Conservation (phyloP, 371 early-diverging fungal genomes). For the Choanephora cucurbitarum region DNA sequence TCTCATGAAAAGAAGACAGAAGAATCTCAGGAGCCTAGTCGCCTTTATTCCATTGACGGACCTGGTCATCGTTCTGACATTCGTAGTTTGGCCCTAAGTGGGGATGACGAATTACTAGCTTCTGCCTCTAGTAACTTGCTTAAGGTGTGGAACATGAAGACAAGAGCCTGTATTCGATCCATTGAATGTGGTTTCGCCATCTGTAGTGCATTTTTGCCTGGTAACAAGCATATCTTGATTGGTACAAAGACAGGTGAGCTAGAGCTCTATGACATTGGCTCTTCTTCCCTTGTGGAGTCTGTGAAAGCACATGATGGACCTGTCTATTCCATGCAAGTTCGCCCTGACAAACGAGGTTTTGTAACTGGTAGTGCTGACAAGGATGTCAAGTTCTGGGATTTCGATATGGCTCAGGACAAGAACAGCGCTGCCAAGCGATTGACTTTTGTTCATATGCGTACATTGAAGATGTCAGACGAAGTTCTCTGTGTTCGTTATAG, state of each 20-base stretch:
- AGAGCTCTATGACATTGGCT: slow-evolving; percentile 86
- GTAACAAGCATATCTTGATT: slow-evolving; percentile 82
- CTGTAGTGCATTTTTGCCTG: slow-evolving; percentile 89
- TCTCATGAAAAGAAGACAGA: slow-evolving; percentile 52
- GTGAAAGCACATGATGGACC: slow-evolving; percentile 90
- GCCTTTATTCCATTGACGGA: slow-evolving; percentile 71
- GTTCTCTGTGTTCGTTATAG: slow-evolving; percentile 85
- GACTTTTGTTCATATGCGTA: slow-evolving; percentile 83
- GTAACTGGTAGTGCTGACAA: slow-evolving; percentile 94
- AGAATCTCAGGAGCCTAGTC: slow-evolving; percentile 51
- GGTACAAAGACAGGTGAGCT: slow-evolving; percentile 92
- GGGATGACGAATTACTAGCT: slow-evolving; percentile 84
- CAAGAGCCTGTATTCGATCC: slow-evolving; percentile 80
- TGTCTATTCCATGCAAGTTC: slow-evolving; percentile 83
- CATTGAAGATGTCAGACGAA: slow-evolving; percentile 92
- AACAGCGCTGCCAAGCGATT: slow-evolving; percentile 52
- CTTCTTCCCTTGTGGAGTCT: slow-evolving; percentile 77
- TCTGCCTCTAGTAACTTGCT: slow-evolving; percentile 79
- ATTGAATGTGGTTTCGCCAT: slow-evolving; percentile 87
- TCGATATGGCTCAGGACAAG: slow-evolving; percentile 58
- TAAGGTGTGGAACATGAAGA: slow-evolving; percentile 89
- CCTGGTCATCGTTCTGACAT: slow-evolving; percentile 92
- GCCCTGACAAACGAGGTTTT: slow-evolving; percentile 88
- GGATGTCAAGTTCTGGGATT: slow-evolving; percentile 96
- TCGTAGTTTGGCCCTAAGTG: slow-evolving; percentile 81